These are phyloP conservation scores for Protomyces inouyei DNA, from an alignment of 1,139 yeast genomes.

Conservation along the genomic window DNA sequence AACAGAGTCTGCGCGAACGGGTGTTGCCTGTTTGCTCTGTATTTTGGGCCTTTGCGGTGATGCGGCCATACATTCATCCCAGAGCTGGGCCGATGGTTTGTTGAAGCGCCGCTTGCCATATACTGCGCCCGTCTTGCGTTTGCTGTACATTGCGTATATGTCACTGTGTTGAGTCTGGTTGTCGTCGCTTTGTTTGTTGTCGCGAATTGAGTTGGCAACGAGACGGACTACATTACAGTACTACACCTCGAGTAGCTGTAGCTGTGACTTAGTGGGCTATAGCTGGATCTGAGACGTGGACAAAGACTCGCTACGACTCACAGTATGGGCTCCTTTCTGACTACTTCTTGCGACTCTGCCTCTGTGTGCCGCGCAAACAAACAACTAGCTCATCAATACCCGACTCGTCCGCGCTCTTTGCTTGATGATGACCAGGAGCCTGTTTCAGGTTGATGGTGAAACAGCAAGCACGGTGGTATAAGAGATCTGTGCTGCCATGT, in stretches of 20 bases:
- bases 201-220: not conserved
- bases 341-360: no score
- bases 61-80: conserved; percentile 19
- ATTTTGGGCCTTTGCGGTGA: conserved; percentile 3
- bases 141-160: conserved; percentile 6
- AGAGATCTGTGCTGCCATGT: not conserved
- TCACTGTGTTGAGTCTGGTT: not conserved
- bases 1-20: not conserved
- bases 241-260: no score
- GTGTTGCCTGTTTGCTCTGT: not conserved
- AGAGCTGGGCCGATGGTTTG: conserved; percentile 1
- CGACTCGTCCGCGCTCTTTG: no score
- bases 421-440: no score
- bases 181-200: not conserved
- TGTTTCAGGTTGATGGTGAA: not conserved
- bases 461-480: not conserved
- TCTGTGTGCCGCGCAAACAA: no score
- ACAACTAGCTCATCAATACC: no score
- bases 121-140: conserved; percentile 7
- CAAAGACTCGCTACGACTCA: no score
- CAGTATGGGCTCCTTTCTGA: no score
- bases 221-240: no score
- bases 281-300: no score
- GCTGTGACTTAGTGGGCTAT: no score
- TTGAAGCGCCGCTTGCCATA: conserved; percentile 6